phyloP scores from a whole-genome alignment of 305 asterid genomes.

The Fraxinus velutina region DNA sequence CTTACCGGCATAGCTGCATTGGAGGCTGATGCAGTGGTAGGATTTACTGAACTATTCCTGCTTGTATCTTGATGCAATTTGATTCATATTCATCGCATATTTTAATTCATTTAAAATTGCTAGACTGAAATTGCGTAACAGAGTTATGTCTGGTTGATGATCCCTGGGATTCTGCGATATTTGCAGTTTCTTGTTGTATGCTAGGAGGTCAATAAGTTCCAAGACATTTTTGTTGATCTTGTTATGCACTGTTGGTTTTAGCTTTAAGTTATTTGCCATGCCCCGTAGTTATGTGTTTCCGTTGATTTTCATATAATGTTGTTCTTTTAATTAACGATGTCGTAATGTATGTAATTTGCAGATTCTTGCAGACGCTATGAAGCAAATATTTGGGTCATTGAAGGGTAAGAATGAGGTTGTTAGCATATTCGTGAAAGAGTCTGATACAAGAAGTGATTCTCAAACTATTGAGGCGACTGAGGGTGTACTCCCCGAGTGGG shows the following conservation, averaged over 20 bases:
- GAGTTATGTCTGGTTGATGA: conserved; percentile 9
- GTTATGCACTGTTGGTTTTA: neutral
- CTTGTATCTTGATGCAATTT: neutral
- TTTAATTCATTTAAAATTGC: conserved; percentile 13
- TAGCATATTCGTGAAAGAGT: conserved; percentile 43
- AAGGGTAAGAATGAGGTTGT: conserved; percentile 50
- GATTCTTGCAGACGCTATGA: conserved; percentile 87
- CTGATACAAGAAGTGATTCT: conserved; percentile 43
- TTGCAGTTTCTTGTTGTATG: neutral
- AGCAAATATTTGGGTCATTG: conserved; percentile 67
- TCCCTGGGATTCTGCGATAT: neutral
- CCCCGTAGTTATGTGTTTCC: neutral
- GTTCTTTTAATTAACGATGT: conserved; percentile 16
- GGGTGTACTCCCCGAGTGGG: conserved; percentile 81
- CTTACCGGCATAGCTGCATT: conserved; percentile 79
- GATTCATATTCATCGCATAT: conserved; percentile 1
- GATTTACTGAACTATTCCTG: conserved; percentile 23
- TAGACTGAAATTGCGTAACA: neutral
- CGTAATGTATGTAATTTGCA: conserved; percentile 41
- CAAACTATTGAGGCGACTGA: conserved; percentile 42
- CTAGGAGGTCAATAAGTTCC: conserved; percentile 5
- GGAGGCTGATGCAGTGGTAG: conserved; percentile 91
- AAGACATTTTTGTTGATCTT: neutral
- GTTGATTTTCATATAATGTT: neutral
- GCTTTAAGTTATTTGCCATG: neutral